Conservation (phyloP, 2,329 filamentous ascomycete species). For the Colletotrichum incanum region DNA sequence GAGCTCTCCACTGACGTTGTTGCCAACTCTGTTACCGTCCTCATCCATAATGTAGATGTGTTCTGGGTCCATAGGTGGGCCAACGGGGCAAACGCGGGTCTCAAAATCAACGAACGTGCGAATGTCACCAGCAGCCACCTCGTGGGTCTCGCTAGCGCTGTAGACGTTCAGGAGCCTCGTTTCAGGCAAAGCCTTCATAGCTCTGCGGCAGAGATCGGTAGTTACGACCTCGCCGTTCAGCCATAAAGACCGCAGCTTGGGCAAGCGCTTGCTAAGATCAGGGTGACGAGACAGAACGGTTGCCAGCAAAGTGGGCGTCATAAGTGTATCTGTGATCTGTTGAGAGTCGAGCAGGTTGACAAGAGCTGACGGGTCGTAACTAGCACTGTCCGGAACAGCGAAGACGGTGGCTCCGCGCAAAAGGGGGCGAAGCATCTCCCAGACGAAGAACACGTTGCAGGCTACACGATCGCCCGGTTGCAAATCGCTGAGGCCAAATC, state of each 20-base stretch:
- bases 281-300: constrained; percentile 81
- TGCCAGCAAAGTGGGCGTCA: constrained; percentile 85
- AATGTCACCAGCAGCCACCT: constrained; percentile 84
- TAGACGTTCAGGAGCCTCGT: constrained; percentile 84
- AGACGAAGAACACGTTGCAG: constrained; percentile 92
- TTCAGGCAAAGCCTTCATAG: constrained; percentile 77
- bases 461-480: constrained; percentile 82
- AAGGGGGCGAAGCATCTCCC: constrained; percentile 86
- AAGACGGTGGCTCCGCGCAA: constrained; percentile 83
- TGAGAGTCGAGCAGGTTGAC: constrained; percentile 78
- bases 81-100: constrained; percentile 80
- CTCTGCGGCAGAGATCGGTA: constrained; percentile 80
- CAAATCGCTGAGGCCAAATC: constrained; percentile 80
- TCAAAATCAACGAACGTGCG: constrained; percentile 76
- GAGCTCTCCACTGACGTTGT: constrained; percentile 79
- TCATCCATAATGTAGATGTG: constrained; percentile 83
- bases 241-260: constrained; percentile 80
- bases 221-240: constrained; percentile 88
- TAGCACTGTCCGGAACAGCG: constrained; percentile 81
- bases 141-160: constrained; percentile 86
- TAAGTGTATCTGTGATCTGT: constrained; percentile 83
- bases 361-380: constrained; percentile 83
- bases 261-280: constrained; percentile 74
- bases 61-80: constrained; percentile 76
- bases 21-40: constrained; percentile 73